These are phyloP conservation scores for Trichophyton verrucosum DNA, from an alignment of 2,329 filamentous ascomycete genomes.

Conservation along the genomic window DNA sequence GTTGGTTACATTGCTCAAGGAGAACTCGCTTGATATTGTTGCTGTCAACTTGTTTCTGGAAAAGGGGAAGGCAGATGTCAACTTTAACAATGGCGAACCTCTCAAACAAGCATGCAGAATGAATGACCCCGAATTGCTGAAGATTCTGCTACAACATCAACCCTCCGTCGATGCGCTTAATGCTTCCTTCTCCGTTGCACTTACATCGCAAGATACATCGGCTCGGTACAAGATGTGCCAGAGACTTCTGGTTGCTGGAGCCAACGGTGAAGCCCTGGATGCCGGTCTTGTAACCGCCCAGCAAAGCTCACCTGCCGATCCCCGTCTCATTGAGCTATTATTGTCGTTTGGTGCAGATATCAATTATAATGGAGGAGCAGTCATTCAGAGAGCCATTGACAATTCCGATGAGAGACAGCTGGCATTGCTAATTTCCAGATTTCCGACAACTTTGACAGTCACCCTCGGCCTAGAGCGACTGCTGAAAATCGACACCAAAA, in stretches of 20 bases:
- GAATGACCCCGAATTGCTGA: constrained; percentile 9
- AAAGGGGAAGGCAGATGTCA: constrained; percentile 14
- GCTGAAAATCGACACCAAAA: constrained; percentile 1
- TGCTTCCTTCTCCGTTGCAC: constrained; percentile 8
- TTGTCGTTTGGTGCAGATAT: constrained; percentile 13
- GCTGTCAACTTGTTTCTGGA: constrained; percentile 12
- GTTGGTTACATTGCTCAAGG: constrained; percentile 10
- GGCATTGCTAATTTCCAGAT: constrained; percentile 9
- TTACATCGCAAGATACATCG: constrained; percentile 5
- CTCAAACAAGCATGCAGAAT: constrained; percentile 10
- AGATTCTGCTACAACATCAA: constrained; percentile 11
- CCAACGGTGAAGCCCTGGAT: constrained; percentile 11
- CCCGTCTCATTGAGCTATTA: constrained; percentile 12
- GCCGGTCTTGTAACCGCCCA: constrained; percentile 11
- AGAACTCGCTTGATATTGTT: constrained; percentile 12
- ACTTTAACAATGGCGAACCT: constrained; percentile 9
- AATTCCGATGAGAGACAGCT: constrained; percentile 13
- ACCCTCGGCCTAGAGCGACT: constrained; percentile 7
- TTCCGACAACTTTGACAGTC: constrained; percentile 10
- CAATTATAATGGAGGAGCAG: constrained; percentile 11
- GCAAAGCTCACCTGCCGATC: constrained; percentile 7
- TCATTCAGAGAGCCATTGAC: constrained; percentile 12
- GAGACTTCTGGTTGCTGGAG: constrained; percentile 13
- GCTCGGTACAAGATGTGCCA: constrained; percentile 13
- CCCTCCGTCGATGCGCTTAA: constrained; percentile 10